Percentiles rank a stretch among this genome's conserved stretches.
Evolutionary conservation across 164 flowering plant genomes (phyloP).

Genomic region (Stephania japonica): DNA sequence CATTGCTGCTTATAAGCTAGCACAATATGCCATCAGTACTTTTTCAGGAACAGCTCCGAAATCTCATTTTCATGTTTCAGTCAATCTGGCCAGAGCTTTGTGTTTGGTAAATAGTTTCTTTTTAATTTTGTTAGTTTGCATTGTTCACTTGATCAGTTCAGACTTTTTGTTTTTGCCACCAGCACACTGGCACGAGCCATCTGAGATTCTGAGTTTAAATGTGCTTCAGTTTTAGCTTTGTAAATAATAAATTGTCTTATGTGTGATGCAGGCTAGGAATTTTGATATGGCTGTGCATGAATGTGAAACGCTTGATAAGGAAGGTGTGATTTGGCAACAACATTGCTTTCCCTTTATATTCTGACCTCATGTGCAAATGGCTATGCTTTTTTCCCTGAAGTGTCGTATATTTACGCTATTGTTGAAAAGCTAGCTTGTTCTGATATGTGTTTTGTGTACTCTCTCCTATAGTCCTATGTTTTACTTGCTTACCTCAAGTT

Average conservation of each 20-base stretch:
- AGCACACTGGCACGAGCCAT: neutral
- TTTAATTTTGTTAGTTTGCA: neutral
- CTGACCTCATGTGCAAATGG: neutral
- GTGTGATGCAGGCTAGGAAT: conserved; percentile 59
- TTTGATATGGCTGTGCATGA: conserved; percentile 53
- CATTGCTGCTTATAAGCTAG: conserved; percentile 54
- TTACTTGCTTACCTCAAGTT: too few species aligned
- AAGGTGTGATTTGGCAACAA: conserved; percentile 38
- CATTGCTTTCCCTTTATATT: neutral
- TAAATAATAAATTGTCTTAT: neutral
- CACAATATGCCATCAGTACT: conserved; percentile 39
- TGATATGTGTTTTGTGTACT: neutral
- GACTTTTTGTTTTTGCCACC: conserved; percentile 4
- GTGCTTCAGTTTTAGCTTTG: neutral
- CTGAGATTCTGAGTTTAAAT: neutral
- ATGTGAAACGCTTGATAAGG: conserved; percentile 54
- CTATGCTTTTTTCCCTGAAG: neutral
- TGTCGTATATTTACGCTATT: neutral
- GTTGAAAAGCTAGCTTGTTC: neutral
- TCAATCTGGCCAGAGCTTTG: conserved; percentile 79
- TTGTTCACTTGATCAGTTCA: neutral
- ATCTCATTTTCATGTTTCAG: conserved; percentile 47
- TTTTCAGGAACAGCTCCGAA: conserved; percentile 24
- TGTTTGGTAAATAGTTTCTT: conserved; percentile 38
- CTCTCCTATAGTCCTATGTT: too few species aligned